Base-by-base conservation (phyloP, 2,329 filamentous ascomycete genomes). In the Diaporthe destruens region DNA sequence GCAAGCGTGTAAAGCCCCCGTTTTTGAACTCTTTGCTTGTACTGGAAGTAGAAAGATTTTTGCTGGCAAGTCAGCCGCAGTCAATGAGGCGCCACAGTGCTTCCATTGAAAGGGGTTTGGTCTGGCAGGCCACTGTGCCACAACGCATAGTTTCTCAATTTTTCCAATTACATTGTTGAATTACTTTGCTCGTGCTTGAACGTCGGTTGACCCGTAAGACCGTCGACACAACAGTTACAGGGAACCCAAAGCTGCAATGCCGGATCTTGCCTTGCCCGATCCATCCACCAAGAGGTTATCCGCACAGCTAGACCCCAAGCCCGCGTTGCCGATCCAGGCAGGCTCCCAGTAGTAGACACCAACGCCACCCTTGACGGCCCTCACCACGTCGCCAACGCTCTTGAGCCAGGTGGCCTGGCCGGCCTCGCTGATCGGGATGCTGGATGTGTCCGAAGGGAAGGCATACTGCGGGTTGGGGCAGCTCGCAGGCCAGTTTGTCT, bases 281-380 rank as follows among this genome's bases (percentile, higher is more conserved):
- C 61, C 47, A 34, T 66, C 61, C 3, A 66, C 61, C 55, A 72
- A 47, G 7, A 70, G 55, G 79, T 91, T 92, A 75, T 90, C 89
- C 23, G 84, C 82, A 77, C 91, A 93, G 54, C 89, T 91, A 20
- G 90, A 92, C 1, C 91, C 91, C 67, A 93, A 80, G 0, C 81
- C 87, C 14, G 87, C 86, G 80, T 93, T 94, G 54, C 89, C 84
- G 74, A 93, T 84, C 91, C 91, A 94, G 0, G 88, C 90, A 0
- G 91, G 91, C 79, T 94, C 92, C 92, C 92, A 94, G 76, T 94
- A 94, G 74, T 91, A 93, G 9, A 94, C 56, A 0, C 91, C 92
- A 36, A 83, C 80, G 0, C 90, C 90, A 1, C 86, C 85, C 1
- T 80, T 84, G 0, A 89, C 86, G 1, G 81, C 85, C 1, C 84